Base-by-base conservation (phyloP, 192 early-diverging fungal genomes). In the Gryganskiella cystojenkinii region DNA sequence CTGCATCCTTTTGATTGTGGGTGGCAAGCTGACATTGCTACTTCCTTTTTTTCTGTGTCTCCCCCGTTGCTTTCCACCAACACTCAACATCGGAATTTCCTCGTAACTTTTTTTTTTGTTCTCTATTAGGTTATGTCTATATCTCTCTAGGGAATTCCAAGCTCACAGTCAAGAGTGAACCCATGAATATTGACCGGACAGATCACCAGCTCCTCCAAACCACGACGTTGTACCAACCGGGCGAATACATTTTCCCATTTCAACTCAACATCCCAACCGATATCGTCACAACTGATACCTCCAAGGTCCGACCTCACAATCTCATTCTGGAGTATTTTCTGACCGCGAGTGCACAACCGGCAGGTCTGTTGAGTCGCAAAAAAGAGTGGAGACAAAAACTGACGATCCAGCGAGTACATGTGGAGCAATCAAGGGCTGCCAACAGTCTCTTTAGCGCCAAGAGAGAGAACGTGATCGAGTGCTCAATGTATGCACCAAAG, bases 171-270 rank as follows among this genome's bases (percentile, higher is more conserved):
- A 67, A 58, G 46, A 67, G 65, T 10, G 65, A 67, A 14, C 54
- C 65, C 24, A 46, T 67, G 25, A 56, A 44, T 19, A 67, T 28
- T 11, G 56, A 67, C 24, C 56, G 34, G 45, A 42, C 58, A 0
- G 65, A 67, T 30, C 30, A 45, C 3, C 20, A 3, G 24, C 14
- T 67, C 6, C 5, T 67, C 10, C 19, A 30, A 34, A 27, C 17
- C 1, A 43, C 53, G 19, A 58, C 53, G 15, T 19, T n/a, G 4
- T 67, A 58, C 34, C 44, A n/a, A 1, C 44, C 65, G 24, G 65
- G 65, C 10, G 65, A 56, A 55, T 56, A 58, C 45, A 35, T 20
- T 3, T 28, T 67, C 20, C 56, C 65, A 25, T 67, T 67, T 22
- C 55, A 67, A 17, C 43, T 56, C n/a, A 17, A 13, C 28, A 27